Base-by-base conservation (phyloP, 495 filamentous ascomycete genomes). In the Penicillium parvum region DNA sequence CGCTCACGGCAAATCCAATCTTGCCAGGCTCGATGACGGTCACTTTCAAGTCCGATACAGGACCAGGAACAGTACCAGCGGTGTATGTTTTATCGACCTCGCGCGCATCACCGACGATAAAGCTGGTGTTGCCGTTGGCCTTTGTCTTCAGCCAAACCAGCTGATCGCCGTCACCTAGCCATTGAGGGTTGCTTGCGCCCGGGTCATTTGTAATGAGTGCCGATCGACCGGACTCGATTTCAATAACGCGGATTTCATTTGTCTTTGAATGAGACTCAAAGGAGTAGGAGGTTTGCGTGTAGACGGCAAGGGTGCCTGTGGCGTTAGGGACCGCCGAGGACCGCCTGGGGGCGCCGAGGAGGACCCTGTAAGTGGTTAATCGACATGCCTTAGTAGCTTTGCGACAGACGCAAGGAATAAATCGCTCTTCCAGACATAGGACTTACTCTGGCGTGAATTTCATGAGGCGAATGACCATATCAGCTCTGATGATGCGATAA, bases 271-370 rank as follows among this genome's bases (percentile, higher is more conserved):
- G 90, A 0, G 78, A 71, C 33, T 86, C 74, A 64, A 97, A 96
- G 15, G 82, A 90, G 58, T 96, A 97, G 6, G 82, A 81, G 0
- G 85, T 86, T 23, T 74, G 78, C 29, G 82, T 83, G 53, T 85
- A 92, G 8, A 91, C 68, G 14, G 83, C 81, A 29, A 78, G 68
- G 10, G 74, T 85, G 5, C 85, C 88, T 23, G 77, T 69, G 5
- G 76, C 53, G 60, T 92, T 95, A 20, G 91, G 89, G 10, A 83
- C 63, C 17, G 84, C 90, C 15, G 81, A 57, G 29, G 85, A 86
- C 28, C 91, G 81, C 23, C 91, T 80, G 20, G 91, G 88, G 10
- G 89, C 88, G 53, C 82, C 82, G 53, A 97, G 79, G 40, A 97
- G 77, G 26, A 90, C 84, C 60, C 72, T 75, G 25, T 20, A 48